These are phyloP conservation scores for Penicillium psychrosexuale DNA, from an alignment of 2,329 filamentous ascomycete species.

Conservation along the genomic window DNA sequence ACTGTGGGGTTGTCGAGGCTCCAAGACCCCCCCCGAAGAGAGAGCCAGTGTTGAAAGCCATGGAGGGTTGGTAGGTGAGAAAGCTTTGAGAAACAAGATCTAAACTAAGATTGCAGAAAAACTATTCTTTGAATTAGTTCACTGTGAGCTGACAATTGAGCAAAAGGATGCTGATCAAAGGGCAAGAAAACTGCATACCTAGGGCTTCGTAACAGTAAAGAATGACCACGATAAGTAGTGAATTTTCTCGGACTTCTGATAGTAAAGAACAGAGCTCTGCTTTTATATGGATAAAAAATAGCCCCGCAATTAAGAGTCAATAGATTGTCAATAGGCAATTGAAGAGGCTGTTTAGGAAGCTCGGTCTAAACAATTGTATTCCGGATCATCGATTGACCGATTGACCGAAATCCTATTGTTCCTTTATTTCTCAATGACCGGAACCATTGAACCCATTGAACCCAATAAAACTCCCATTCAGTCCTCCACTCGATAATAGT, in stretches of 20 bases:
- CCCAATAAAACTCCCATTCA: not conserved
- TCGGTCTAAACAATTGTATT: conserved; percentile 22
- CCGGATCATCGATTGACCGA: conserved; percentile 21
- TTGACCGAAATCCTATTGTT: not conserved
- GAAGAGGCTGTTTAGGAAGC: conserved; percentile 9
- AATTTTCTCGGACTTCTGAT: not conserved
- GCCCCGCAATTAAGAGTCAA: not conserved
- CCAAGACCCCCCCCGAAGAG: conserved; percentile 32
- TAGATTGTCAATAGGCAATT: not conserved
- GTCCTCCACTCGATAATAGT: not conserved
- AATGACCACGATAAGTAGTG: not conserved
- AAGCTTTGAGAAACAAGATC: not conserved
- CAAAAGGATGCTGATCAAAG: not conserved
- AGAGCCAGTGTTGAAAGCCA: conserved; percentile 25
- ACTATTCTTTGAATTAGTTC: not conserved
- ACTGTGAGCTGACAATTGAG: not conserved
- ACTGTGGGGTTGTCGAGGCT: conserved; percentile 20
- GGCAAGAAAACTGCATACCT: conserved; percentile 3
- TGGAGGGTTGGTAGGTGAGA: not conserved
- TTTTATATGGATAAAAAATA: not conserved
- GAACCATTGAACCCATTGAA: not conserved
- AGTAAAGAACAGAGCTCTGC: not conserved
- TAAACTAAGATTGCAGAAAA: too few relatives aligned
- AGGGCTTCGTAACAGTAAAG: not conserved
- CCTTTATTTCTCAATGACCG: not conserved